phyloP scores from a whole-genome alignment of 129 eudicot species.

The Pseudognaphalium luteoalbum region DNA sequence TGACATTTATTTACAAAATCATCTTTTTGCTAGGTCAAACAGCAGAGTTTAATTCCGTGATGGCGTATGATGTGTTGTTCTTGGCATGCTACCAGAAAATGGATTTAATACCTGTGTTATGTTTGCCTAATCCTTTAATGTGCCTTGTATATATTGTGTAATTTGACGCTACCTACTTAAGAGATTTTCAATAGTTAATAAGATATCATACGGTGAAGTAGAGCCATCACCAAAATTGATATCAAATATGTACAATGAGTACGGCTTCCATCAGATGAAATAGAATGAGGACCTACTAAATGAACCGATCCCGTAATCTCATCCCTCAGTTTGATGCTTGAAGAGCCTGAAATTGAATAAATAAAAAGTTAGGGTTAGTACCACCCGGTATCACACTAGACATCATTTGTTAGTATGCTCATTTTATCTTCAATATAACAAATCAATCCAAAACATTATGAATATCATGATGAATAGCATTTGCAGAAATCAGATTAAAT shows the following conservation, averaged over 20 bases:
- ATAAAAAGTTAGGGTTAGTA: neutral
- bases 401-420: neutral
- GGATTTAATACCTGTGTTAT: conserved; percentile 20
- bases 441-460: neutral
- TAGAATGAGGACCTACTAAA: conserved; percentile 71
- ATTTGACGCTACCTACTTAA: conserved; percentile 14
- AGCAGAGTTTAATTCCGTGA: conserved; percentile 14
- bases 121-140: conserved; percentile 28
- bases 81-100: conserved; percentile 33
- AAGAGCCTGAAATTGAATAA: conserved; percentile 55
- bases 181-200: conserved; percentile 21
- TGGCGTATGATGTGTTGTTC: conserved; percentile 16
- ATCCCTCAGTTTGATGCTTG: conserved; percentile 67
- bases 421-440: neutral
- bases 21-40: conserved; percentile 16
- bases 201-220: conserved; percentile 39
- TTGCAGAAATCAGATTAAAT: neutral
- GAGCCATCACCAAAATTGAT: conserved; percentile 25
- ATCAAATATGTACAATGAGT: conserved; percentile 28
- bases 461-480: neutral
- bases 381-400: neutral
- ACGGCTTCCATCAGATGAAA: conserved; percentile 38
- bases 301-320: conserved; percentile 77
- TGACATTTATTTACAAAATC: conserved; percentile 27
- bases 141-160: conserved; percentile 15